Base-by-base conservation (phyloP, 2,329 filamentous ascomycete species). In the Diaporthe destruens region DNA sequence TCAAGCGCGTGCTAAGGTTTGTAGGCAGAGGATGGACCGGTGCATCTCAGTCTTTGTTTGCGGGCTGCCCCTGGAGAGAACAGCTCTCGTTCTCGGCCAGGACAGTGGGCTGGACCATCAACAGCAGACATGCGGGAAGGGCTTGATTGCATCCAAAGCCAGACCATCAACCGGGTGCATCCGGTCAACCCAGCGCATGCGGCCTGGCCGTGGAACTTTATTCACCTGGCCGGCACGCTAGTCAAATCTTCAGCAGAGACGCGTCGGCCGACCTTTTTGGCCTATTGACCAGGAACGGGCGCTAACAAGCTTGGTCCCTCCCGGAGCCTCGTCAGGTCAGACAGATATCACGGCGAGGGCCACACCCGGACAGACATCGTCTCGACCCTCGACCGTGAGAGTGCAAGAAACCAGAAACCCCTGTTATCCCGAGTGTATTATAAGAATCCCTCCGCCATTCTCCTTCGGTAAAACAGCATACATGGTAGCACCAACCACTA, bases 231-330 rank as follows among this genome's bases (percentile, higher is more conserved):
- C 23, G 59, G 23, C 59, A 63, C 42, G 59, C 42, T 65, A 65
- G 51, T 18, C 36, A 9, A 51, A 36, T 49, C 59, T 65, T 36
- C 39, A 61, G 57, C 44, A 32, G 11, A 51, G 59, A 65, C 29
- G 44, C 44, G 44, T 51, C 44, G 20, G 44, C 36, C 44, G 20
- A 65, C 20, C 44, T 36, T 36, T 39, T 25, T 39, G 42, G 25
- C 29, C 39, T 63, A 49, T 47, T 63, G 42, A 63, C 42, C 11
- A n/a, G 8, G 42, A 20, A 49, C 25, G 42, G 59, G 29, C 42
- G 25, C 59, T 63, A 49, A 61, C 29, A 29, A 2, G 7, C 32
- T 34, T 32, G 39, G 39, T 47, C 42, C 20, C 20, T 3, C 44
- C 29, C n/a, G 32, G 11, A 20, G 39, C 57, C 12, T 25, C 25